Evolutionary conservation across 2,329 filamentous ascomycete genomes (phyloP), one percentile per base, ranked within the genome.

Genomic region (Fusarium verticillioides): DNA sequence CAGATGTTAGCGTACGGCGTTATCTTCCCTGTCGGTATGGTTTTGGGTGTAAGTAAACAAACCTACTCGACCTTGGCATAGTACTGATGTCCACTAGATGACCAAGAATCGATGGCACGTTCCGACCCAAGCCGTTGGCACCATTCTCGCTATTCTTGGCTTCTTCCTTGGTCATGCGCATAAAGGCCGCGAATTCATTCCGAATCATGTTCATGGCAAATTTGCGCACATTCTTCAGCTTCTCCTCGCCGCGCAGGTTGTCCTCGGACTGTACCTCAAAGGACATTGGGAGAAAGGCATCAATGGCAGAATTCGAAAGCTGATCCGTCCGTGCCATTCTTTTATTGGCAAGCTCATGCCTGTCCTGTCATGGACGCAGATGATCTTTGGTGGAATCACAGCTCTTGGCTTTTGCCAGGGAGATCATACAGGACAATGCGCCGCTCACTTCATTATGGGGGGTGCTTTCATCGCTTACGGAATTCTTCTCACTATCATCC

Each of bases 391-490:
- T 57, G 96, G 95, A 43, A 98, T 99, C 78, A 96, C 96, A 0
- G 88, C 93, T 8, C 87, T 97, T 63, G 96, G 96, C 28, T 98
- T 97, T 85, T 99, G 96, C 82, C 93, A 94, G 75, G 94, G 88
- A 60, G 95, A 98, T 65, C 96, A 99, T 79, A 82, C 95, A 3
- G 96, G 95, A 37, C 96, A 99, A 82, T 99, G 96, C 83, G 84
- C 94, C 46, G 96, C 96, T 3, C 96, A 99, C 82, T 99, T 98
- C 83, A 99, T 98, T 82, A 99, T 99, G 96, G 96, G 96, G 49
- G 93, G 93, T 75, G 95, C 96, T 2, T 99, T 99, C 81, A 96
- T 99, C 76, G 96, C 89, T 36, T 99, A 99, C 79, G 96, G 94
- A 34, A 93, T 98, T 61, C 81, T 97, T 42, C 87, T 99, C 74